These are phyloP conservation scores for Apiosordaria backusii DNA, from an alignment of 495 filamentous ascomycete genomes.

Conservation along the genomic window DNA sequence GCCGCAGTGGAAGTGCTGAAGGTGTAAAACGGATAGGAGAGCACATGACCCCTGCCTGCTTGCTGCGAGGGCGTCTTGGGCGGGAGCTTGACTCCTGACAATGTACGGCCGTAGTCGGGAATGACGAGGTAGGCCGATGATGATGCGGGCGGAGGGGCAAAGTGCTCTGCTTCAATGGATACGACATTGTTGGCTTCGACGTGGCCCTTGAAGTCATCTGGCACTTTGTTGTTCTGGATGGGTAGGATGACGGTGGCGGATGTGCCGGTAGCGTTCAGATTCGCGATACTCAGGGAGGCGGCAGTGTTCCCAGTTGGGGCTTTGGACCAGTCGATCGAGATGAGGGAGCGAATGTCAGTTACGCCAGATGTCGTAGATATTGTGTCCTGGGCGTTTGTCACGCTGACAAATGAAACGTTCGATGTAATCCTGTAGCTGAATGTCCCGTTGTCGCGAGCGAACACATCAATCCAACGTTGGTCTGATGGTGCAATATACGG, in stretches of 20 bases:
- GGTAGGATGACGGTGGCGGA: conserved; percentile 50
- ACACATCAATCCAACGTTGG: conserved; percentile 57
- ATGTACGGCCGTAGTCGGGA: conserved; percentile 49
- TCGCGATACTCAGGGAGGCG: conserved; percentile 40
- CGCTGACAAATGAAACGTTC: conserved; percentile 47
- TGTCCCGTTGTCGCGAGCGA: conserved; percentile 47
- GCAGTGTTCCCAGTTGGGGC: conserved; percentile 45
- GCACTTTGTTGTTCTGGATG: conserved; percentile 46
- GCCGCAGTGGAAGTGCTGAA: conserved; percentile 44
- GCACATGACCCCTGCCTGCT: conserved; percentile 39
- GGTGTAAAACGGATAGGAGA: conserved; percentile 58
- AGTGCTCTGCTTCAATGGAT: conserved; percentile 56
- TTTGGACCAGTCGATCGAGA: conserved; percentile 52
- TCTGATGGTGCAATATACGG: conserved; percentile 45
- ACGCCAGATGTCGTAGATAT: conserved; percentile 34
- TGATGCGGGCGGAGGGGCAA: conserved; percentile 31
- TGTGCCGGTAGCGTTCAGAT: conserved; percentile 35
- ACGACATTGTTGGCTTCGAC: conserved; percentile 52
- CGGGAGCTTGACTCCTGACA: conserved; percentile 50
- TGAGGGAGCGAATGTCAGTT: conserved; percentile 47
- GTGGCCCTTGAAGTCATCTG: conserved; percentile 53
- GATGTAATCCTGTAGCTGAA: conserved; percentile 51
- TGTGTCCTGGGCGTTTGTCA: conserved; percentile 43
- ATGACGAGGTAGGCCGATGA: conserved; percentile 41
- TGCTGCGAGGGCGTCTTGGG: conserved; percentile 42